These are phyloP conservation scores for Xylaria acuta DNA, from an alignment of 495 filamentous ascomycete species.

Conservation along the genomic window DNA sequence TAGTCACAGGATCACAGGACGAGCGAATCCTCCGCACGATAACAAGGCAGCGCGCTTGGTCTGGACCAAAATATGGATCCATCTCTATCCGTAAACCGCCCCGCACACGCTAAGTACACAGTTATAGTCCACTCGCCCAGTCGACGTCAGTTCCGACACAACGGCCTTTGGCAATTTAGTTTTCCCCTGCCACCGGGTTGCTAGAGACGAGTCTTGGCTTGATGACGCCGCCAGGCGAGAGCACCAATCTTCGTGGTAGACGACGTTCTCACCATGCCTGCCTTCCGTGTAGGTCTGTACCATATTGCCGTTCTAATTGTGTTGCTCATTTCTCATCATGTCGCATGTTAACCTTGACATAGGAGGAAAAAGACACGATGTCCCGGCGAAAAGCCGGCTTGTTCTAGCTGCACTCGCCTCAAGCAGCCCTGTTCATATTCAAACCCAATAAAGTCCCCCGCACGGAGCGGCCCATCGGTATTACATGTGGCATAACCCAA, in stretches of 20 bases:
- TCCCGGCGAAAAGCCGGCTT: conserved; percentile 54
- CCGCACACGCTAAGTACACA: conserved; percentile 21
- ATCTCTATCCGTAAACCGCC: conserved; percentile 17
- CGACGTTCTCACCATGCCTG: conserved; percentile 56
- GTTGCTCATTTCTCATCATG: background rate
- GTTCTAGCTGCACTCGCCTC: conserved; percentile 54
- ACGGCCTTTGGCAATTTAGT: background rate
- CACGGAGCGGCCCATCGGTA: conserved; percentile 47
- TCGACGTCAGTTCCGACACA: conserved; percentile 16
- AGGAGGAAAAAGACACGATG: conserved; percentile 57
- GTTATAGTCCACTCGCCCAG: conserved; percentile 15
- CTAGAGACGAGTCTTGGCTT: conserved; percentile 21
- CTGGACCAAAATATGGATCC: conserved; percentile 21
- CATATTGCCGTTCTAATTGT: conserved; percentile 10
- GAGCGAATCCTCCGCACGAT: conserved; percentile 24
- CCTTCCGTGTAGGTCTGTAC: conserved; percentile 50
- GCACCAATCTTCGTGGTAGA: conserved; percentile 45
- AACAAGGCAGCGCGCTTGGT: conserved; percentile 20
- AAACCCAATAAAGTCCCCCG: conserved; percentile 29
- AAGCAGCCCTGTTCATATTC: conserved; percentile 54
- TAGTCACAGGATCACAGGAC: conserved; percentile 13
- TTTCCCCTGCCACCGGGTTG: background rate
- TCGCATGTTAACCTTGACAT: conserved; percentile 8
- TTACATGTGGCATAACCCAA: conserved; percentile 2
- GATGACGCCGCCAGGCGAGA: conserved; percentile 42